A percentile compares a stretch with the other conserved stretches of the same genome.
Evolutionary conservation across 768 basidiomycete species (phyloP).

Genomic region (Hysterangium stoloniferum): DNA sequence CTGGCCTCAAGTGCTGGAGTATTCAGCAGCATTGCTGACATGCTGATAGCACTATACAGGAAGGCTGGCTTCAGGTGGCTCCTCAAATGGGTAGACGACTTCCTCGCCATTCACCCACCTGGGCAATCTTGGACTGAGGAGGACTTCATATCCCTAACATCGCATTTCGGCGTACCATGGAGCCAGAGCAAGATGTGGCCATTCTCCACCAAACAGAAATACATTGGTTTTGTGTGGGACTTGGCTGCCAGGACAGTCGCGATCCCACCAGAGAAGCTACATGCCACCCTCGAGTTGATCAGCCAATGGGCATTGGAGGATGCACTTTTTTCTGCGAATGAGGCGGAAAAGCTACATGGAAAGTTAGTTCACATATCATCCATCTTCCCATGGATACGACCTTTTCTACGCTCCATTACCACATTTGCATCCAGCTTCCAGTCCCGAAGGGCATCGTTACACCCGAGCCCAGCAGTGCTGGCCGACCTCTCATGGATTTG

Average conservation of each 20-base stretch:
- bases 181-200: conserved; percentile 19
- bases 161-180: conserved; percentile 26
- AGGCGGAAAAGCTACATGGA: conserved; percentile 23
- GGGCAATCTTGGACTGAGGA: conserved; percentile 20
- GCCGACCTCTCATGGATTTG: conserved; percentile 22
- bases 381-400: conserved; percentile 22
- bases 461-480: conserved; percentile 4
- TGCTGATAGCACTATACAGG: conserved; percentile 24
- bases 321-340: no score
- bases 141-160: conserved; percentile 24
- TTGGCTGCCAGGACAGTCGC: conserved; percentile 17
- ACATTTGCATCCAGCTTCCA: conserved; percentile 19
- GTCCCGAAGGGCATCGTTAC: conserved; percentile 13
- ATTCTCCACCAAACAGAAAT: conserved; percentile 20
- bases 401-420: conserved; percentile 19
- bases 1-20: conserved; percentile 27
- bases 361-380: conserved; percentile 26
- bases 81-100: conserved; percentile 35
- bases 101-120: conserved; percentile 23
- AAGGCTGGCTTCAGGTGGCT: conserved; percentile 17
- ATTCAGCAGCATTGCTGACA: conserved; percentile 29
- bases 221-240: conserved; percentile 33
- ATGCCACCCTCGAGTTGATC: conserved; percentile 11
- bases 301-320: no score
- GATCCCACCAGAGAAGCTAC: conserved; percentile 21